Evolutionary conservation across 306 rosid genomes (phyloP).

Genomic region (Datisca glomerata): DNA sequence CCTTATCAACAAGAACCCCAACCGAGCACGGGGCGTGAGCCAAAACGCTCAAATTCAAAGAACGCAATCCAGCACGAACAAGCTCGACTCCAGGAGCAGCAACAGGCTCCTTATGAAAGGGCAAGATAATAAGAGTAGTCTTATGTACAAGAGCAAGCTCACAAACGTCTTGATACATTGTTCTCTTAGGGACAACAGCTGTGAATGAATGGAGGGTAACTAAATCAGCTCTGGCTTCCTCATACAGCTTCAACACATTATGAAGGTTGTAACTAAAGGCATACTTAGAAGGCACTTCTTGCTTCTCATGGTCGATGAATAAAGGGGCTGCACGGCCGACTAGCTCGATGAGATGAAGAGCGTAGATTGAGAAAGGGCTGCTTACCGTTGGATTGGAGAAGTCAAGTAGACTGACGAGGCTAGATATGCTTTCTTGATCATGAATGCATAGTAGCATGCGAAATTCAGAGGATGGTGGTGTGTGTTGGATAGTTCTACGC

Average conservation of each 20-base stretch:
- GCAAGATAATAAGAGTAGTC: constrained; percentile 42
- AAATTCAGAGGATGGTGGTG: constrained; percentile 28
- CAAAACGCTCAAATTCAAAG: constrained; percentile 27
- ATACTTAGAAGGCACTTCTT: constrained; percentile 31
- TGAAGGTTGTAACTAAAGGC: constrained; percentile 18
- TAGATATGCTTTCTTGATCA: constrained; percentile 21
- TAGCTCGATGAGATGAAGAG: constrained; percentile 43
- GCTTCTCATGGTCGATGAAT: constrained; percentile 41
- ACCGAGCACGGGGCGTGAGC: constrained; percentile 65
- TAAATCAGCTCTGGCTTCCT: constrained; percentile 15
- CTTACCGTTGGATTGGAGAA: constrained; percentile 29
- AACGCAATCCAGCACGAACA: background rate
- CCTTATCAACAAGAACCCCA: constrained; percentile 59
- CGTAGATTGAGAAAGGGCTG: constrained; percentile 28
- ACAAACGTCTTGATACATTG: constrained; percentile 68
- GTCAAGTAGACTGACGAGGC: constrained; percentile 37
- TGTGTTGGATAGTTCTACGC: constrained; percentile 63
- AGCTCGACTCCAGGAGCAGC: background rate
- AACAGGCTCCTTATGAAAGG: constrained; percentile 15
- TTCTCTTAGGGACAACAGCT: constrained; percentile 27
- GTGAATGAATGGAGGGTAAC: constrained; percentile 35
- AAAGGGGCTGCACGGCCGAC: constrained; percentile 50
- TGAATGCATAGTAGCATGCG: constrained; percentile 30
- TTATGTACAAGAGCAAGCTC: constrained; percentile 38
- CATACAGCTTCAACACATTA: constrained; percentile 21